phyloP scores from a whole-genome alignment of 2,329 filamentous ascomycete genomes.

The Ophiostoma himal-ulmi region DNA sequence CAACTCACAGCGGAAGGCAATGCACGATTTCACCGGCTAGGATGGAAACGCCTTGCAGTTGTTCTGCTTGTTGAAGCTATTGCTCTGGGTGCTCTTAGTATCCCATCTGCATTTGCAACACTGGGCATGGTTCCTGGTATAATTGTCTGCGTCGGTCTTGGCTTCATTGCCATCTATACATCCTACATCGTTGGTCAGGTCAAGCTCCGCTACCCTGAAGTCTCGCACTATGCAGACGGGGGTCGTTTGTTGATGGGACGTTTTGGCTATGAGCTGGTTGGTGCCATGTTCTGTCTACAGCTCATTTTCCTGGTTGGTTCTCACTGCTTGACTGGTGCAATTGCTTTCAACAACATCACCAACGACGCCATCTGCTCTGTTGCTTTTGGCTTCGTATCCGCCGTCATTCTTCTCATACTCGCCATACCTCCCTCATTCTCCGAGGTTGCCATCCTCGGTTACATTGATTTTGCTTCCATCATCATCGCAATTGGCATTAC shows the following conservation, averaged over 20 bases:
- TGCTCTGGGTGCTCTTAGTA: constrained; percentile 12
- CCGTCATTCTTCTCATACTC: constrained; percentile 6
- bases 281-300: constrained; percentile 12
- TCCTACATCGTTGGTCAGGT: constrained; percentile 13
- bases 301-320: constrained; percentile 11
- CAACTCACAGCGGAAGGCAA: constrained; percentile 10
- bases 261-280: constrained; percentile 9
- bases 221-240: constrained; percentile 8
- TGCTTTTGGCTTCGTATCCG: constrained; percentile 2
- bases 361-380: constrained; percentile 13
- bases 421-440: constrained; percentile 12
- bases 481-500: constrained; percentile 11
- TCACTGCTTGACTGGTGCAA: constrained; percentile 11
- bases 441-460: constrained; percentile 9
- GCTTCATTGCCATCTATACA: constrained; percentile 14
- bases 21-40: constrained; percentile 7
- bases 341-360: constrained; percentile 14
- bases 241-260: constrained; percentile 7
- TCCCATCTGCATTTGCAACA: constrained; percentile 10
- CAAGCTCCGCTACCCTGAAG: constrained; percentile 9
- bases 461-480: constrained; percentile 10
- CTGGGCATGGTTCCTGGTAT: constrained; percentile 12
- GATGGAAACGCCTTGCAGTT: constrained; percentile 8
- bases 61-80: constrained; percentile 12
- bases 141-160: background rate